Percentiles rank a stretch among this genome's conserved stretches.
phyloP scores from a whole-genome alignment of 176 grass and related monocot species.

The Oryza longistaminata region DNA sequence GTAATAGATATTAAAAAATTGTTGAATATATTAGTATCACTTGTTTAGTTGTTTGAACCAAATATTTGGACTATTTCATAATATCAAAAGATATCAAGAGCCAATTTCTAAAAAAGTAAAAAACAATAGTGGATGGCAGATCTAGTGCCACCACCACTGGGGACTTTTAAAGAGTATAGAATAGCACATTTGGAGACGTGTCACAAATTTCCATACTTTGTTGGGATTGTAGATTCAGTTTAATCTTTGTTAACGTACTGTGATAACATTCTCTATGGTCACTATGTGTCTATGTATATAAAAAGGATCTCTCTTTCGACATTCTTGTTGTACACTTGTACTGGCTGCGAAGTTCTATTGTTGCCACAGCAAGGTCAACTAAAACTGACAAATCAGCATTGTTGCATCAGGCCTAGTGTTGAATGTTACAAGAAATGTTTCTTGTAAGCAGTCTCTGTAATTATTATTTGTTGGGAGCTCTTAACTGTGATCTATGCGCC shows the following conservation, averaged over 20 bases:
- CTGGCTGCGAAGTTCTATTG: slow-evolving; percentile 8
- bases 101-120: too few relatives aligned
- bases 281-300: not conserved
- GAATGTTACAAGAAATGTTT: not conserved
- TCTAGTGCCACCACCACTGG: too few relatives aligned
- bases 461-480: not conserved
- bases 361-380: not conserved
- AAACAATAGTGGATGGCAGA: too few relatives aligned
- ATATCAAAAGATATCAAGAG: too few relatives aligned
- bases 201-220: too few relatives aligned
- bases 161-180: too few relatives aligned
- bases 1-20: too few relatives aligned
- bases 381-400: not conserved
- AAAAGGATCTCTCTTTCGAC: not conserved
- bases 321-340: not conserved
- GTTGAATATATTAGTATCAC: too few relatives aligned
- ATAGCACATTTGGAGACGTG: too few relatives aligned
- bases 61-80: too few relatives aligned
- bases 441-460: not conserved
- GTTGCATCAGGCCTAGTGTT: not conserved
- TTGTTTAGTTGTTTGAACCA: too few relatives aligned
- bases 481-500: not conserved
- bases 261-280: slow-evolving; percentile 21
- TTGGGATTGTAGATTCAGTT: not conserved
- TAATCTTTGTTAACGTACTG: not conserved